Conservation (phyloP, 805 yeast species). For the Blastobotrys chiropterorum region DNA sequence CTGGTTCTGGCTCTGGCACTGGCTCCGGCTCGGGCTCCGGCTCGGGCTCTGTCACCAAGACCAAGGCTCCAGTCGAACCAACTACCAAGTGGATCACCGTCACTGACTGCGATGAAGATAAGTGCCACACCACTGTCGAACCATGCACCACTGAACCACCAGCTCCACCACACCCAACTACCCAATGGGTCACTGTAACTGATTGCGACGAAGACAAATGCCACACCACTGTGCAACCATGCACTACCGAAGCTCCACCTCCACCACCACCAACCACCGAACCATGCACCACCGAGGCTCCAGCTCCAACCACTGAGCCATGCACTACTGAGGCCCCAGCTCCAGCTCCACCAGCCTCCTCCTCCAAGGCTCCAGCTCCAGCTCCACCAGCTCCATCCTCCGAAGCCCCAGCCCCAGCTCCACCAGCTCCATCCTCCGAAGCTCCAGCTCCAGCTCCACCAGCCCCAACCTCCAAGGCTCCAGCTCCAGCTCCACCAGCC, state of each 20-base stretch:
- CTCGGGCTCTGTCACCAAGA: background rate
- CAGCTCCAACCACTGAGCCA: background rate
- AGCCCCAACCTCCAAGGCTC: background rate
- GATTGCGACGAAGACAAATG: background rate
- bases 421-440: background rate
- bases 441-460: background rate
- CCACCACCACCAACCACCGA: no score
- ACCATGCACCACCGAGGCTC: background rate
- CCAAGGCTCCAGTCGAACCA: conserved; percentile 1
- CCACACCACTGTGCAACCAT: background rate
- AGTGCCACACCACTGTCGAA: background rate
- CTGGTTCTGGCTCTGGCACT: background rate
- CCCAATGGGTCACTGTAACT: background rate
- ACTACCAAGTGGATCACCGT: no score
- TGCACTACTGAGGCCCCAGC: background rate
- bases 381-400: background rate
- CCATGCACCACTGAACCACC: background rate
- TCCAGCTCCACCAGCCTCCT: background rate
- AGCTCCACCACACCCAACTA: background rate
- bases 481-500: background rate
- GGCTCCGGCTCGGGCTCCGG: background rate
- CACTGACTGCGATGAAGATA: background rate
- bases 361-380: background rate
- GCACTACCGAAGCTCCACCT: background rate
- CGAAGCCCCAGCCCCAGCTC: background rate